phyloP scores from a whole-genome alignment of 2,329 filamentous ascomycete genomes.

The Pseudogymnoascus verrucosus region DNA sequence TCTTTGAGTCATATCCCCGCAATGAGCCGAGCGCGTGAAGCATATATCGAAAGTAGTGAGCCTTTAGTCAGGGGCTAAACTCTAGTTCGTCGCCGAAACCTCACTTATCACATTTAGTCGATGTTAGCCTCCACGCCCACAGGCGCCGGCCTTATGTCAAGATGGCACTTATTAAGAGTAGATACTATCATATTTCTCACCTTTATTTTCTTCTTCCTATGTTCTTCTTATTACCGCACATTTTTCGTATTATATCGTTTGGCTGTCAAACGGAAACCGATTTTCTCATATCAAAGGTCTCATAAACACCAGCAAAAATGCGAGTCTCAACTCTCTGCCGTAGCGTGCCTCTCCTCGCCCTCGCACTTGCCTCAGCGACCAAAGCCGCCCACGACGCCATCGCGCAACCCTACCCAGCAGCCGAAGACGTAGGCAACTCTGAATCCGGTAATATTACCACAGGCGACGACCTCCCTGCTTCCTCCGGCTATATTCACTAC shows the following conservation, averaged over 20 bases:
- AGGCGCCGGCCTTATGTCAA: neutral
- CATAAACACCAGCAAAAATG: neutral
- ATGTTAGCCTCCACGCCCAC: neutral
- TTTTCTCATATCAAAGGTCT: neutral
- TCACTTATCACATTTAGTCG: neutral
- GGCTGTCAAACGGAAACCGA: neutral
- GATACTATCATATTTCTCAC: neutral
- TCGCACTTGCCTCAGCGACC: neutral
- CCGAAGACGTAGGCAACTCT: neutral
- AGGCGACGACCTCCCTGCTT: neutral
- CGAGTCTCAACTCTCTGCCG: neutral
- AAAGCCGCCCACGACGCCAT: neutral
- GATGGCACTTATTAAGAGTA: neutral
- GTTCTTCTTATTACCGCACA: neutral
- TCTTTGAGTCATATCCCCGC: neutral
- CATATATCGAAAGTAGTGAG: neutral
- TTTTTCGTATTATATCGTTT: neutral
- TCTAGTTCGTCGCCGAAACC: neutral
- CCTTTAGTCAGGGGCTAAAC: neutral
- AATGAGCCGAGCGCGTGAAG: neutral
- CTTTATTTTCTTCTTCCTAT: neutral
- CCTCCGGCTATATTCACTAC: neutral
- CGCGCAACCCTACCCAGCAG: neutral
- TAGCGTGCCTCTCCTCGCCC: neutral
- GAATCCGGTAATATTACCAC: neutral